phyloP scores from a whole-genome alignment of 805 yeast species.

The Ogataea nonfermentans region DNA sequence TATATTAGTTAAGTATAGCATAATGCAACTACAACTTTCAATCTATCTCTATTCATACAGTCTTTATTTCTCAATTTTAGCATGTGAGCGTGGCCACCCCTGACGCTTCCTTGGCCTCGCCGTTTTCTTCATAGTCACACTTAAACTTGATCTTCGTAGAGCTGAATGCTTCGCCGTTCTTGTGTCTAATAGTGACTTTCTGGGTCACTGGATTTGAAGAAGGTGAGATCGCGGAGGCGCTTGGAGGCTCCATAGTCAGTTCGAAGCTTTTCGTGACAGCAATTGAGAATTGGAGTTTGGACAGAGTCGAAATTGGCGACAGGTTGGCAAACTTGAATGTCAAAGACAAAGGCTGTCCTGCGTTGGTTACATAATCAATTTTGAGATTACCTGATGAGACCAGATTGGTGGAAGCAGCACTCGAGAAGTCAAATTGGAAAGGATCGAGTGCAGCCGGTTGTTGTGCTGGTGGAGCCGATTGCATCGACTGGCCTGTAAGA shows the following conservation, averaged over 20 bases:
- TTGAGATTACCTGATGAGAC: constrained; percentile 22
- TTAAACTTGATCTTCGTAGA: constrained; percentile 73
- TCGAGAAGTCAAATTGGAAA: constrained; percentile 34
- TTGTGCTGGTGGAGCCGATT: not conserved
- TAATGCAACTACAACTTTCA: constrained; percentile 6
- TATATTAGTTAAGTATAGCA: constrained; percentile 11
- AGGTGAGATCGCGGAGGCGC: constrained; percentile 19
- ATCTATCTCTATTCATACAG: constrained; percentile 8
- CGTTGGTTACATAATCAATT: constrained; percentile 25
- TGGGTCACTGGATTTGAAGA: constrained; percentile 27
- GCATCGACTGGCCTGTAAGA: constrained; percentile 5
- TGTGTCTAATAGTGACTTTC: constrained; percentile 23
- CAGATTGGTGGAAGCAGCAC: constrained; percentile 14
- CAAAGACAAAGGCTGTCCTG: constrained; percentile 20
- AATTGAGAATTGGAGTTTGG: constrained; percentile 36
- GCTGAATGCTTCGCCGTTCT: constrained; percentile 15
- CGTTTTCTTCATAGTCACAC: constrained; percentile 50
- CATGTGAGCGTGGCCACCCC: constrained; percentile 43
- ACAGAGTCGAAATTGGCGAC: constrained; percentile 49
- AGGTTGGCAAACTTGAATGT: constrained; percentile 26
- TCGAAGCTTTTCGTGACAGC: constrained; percentile 36
- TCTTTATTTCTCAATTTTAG: constrained; percentile 3
- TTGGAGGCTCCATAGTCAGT: constrained; percentile 28
- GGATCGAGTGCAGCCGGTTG: constrained; percentile 29
- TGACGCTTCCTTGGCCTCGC: constrained; percentile 50